These are phyloP conservation scores for Alternaria incomplexa DNA, from an alignment of 2,329 filamentous ascomycete species.

Conservation along the genomic window DNA sequence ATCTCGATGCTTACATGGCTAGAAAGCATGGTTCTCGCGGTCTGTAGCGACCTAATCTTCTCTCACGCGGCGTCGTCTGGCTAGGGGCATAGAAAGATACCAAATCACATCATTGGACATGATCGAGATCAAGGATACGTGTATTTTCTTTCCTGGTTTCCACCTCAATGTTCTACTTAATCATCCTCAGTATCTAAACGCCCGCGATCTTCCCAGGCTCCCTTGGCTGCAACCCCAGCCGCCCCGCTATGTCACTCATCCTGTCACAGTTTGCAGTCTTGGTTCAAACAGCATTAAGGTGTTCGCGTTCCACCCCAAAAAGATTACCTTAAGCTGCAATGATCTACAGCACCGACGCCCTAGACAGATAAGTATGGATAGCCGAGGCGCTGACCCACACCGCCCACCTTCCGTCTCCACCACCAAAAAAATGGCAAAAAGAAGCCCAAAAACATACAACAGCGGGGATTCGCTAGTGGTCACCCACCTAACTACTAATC, in stretches of 20 bases:
- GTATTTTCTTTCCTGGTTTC: background rate
- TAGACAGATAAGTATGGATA: background rate
- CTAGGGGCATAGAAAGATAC: background rate
- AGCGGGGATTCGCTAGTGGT: background rate
- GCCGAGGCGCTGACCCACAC: background rate
- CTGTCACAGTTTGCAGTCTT: background rate
- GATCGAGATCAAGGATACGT: no score
- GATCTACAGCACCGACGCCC: no score
- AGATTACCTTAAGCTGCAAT: no score
- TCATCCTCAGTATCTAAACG: background rate
- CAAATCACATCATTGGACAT: background rate
- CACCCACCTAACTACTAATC: background rate
- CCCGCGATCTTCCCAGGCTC: background rate
- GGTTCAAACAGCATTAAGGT: no score
- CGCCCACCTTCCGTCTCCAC: background rate
- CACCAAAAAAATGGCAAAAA: background rate
- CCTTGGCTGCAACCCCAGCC: background rate
- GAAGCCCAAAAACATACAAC: background rate
- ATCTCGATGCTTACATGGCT: background rate
- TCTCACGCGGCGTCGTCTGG: background rate
- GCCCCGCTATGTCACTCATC: background rate
- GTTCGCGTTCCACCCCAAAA: no score
- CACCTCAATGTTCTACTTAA: background rate
- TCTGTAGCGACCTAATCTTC: background rate
- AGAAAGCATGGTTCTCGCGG: background rate